Percentiles rank a stretch among this genome's conserved stretches.
These are phyloP conservation scores for Vachellia pachyceras DNA, from an alignment of 306 rosid species.

Conservation along the genomic window DNA sequence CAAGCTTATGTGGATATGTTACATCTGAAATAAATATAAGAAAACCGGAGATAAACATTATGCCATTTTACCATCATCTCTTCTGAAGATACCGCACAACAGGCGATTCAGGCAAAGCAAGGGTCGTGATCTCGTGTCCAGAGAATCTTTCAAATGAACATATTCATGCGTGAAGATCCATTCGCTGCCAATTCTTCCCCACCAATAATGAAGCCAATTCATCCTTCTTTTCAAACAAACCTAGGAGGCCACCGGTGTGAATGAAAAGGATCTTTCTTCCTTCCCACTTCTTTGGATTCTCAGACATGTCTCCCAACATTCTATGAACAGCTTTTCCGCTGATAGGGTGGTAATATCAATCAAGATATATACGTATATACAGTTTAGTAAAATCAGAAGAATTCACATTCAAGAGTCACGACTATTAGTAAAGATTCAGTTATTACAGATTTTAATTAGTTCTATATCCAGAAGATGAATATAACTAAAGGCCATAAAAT, in stretches of 20 bases:
- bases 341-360: constrained; percentile 24
- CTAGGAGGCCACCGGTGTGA: constrained; percentile 93
- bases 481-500: background rate
- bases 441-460: background rate
- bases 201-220: constrained; percentile 55
- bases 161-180: constrained; percentile 75
- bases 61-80: background rate
- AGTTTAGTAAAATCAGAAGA: constrained; percentile 23
- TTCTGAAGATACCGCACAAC: background rate
- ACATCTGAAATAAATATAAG: background rate
- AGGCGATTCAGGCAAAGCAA: constrained; percentile 15
- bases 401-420: background rate
- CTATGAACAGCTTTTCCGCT: constrained; percentile 89
- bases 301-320: constrained; percentile 75
- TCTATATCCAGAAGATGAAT: background rate
- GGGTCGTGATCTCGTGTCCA: constrained; percentile 39
- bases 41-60: background rate
- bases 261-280: constrained; percentile 90
- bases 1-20: background rate
- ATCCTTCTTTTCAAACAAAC: constrained; percentile 84
- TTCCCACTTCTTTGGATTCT: constrained; percentile 90
- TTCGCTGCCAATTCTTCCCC: constrained; percentile 76
- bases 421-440: background rate
- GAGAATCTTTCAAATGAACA: constrained; percentile 83
- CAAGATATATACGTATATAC: background rate